These are phyloP conservation scores for Pholiota molesta DNA, from an alignment of 768 basidiomycete genomes.

Conservation along the genomic window DNA sequence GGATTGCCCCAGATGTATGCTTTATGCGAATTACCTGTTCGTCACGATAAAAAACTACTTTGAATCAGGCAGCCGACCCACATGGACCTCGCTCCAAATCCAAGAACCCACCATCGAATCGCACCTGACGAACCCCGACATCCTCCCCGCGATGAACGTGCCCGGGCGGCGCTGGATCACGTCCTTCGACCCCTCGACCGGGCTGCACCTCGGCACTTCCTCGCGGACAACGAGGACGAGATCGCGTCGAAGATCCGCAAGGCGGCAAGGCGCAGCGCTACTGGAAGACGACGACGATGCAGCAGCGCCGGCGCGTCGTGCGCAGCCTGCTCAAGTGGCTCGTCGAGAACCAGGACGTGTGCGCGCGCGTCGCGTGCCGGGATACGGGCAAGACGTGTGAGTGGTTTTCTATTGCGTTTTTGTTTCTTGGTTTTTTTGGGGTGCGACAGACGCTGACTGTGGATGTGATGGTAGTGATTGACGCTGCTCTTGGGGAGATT, in stretches of 20 bases:
- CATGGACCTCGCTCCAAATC: conserved; percentile 59
- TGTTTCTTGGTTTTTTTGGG: no score
- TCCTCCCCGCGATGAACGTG: conserved; percentile 52
- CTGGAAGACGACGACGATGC: conserved; percentile 81
- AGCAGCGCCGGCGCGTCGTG: conserved; percentile 80
- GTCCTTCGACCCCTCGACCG: conserved; percentile 89
- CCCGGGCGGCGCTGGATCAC: conserved; percentile 75
- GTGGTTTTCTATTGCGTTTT: conserved; percentile 28
- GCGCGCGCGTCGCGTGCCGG: conserved; percentile 86
- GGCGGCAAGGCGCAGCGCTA: conserved; percentile 67
- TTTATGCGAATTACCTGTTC: conserved; percentile 1
- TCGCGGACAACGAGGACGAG: conserved; percentile 74
- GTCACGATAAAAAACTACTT: neutral
- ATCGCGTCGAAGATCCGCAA: conserved; percentile 72
- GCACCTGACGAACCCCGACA: conserved; percentile 57
- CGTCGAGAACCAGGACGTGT: conserved; percentile 85
- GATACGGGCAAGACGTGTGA: conserved; percentile 95
- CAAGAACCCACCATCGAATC: conserved; percentile 62
- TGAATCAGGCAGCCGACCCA: conserved; percentile 58
- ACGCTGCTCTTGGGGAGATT: conserved; percentile 94
- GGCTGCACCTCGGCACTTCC: conserved; percentile 77
- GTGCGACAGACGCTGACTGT: conserved; percentile 4
- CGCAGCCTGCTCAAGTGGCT: conserved; percentile 91
- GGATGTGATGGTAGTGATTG: conserved; percentile 63
- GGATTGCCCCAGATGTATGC: conserved; percentile 60